phyloP scores from a whole-genome alignment of 1,284 basidiomycete species.

The Trametes sp. region DNA sequence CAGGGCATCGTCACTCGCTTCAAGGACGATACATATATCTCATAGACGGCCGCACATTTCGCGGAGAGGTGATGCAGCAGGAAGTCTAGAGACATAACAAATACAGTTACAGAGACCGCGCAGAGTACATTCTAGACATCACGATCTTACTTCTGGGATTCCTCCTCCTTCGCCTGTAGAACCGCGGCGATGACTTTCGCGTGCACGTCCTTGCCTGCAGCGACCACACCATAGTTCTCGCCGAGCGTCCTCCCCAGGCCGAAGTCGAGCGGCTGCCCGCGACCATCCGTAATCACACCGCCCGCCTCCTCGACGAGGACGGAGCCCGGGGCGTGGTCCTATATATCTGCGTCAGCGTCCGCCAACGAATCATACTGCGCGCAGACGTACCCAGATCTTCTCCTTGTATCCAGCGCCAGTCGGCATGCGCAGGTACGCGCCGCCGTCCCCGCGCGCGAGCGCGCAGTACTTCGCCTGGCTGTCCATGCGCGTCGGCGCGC shows the following conservation, averaged over 20 bases:
- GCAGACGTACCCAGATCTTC: constrained; percentile 63
- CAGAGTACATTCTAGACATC: too few relatives aligned
- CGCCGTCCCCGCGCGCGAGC: constrained; percentile 88
- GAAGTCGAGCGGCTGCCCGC: constrained; percentile 85
- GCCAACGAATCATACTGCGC: background rate
- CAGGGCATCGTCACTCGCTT: too few relatives aligned
- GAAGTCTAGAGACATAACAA: background rate
- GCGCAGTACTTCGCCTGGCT: constrained; percentile 97
- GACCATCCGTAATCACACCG: constrained; percentile 85
- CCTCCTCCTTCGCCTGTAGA: constrained; percentile 65
- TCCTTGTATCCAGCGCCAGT: constrained; percentile 56
- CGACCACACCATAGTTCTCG: constrained; percentile 90
- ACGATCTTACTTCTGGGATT: too few relatives aligned
- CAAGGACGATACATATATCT: too few relatives aligned
- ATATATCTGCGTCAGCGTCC: constrained; percentile 1
- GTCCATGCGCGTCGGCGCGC: constrained; percentile 88
- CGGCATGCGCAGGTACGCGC: constrained; percentile 92
- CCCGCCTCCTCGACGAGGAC: constrained; percentile 92
- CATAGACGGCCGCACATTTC: too few relatives aligned
- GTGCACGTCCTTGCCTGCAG: constrained; percentile 75
- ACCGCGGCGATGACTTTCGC: constrained; percentile 78
- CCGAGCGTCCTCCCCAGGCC: constrained; percentile 87
- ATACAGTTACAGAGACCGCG: background rate
- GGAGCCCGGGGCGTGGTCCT: constrained; percentile 93
- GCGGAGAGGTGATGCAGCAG: too few relatives aligned